Conservation (phyloP, 176 grass and related monocot genomes). For the Paspalum vaginatum region DNA sequence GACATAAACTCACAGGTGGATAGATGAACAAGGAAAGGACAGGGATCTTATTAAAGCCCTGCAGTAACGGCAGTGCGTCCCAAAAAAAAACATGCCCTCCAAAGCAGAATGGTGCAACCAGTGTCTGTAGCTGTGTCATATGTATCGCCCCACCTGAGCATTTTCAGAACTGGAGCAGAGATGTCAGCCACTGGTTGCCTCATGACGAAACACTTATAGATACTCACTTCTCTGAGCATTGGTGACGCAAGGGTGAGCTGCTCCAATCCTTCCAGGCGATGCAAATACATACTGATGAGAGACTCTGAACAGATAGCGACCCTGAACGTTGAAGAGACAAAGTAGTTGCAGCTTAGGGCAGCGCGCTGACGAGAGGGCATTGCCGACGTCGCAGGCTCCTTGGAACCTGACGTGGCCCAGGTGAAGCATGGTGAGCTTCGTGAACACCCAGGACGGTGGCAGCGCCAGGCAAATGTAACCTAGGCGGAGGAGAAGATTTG, state of each 20-base stretch:
- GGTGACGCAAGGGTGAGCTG: conserved; percentile 8
- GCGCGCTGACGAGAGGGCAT: background rate
- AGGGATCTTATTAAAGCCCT: background rate
- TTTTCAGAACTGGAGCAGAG: background rate
- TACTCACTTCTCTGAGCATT: background rate
- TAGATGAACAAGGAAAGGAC: background rate
- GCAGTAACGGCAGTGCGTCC: background rate
- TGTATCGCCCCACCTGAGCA: background rate
- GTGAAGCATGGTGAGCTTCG: background rate
- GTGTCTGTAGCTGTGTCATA: background rate
- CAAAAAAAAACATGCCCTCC: too few relatives aligned
- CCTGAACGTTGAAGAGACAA: background rate
- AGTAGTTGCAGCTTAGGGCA: background rate
- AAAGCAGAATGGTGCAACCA: background rate
- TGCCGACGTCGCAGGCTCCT: background rate
- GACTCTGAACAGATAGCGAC: background rate
- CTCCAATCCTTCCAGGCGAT: background rate
- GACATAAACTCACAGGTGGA: conserved; percentile 1
- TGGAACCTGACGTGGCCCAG: background rate
- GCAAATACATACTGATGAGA: background rate
- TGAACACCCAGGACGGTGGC: background rate
- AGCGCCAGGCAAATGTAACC: background rate
- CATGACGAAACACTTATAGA: background rate
- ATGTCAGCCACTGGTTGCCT: background rate
- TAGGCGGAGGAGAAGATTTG: background rate